These are phyloP conservation scores for Wickerhamiella cacticola DNA, from an alignment of 805 yeast species.

Conservation along the genomic window DNA sequence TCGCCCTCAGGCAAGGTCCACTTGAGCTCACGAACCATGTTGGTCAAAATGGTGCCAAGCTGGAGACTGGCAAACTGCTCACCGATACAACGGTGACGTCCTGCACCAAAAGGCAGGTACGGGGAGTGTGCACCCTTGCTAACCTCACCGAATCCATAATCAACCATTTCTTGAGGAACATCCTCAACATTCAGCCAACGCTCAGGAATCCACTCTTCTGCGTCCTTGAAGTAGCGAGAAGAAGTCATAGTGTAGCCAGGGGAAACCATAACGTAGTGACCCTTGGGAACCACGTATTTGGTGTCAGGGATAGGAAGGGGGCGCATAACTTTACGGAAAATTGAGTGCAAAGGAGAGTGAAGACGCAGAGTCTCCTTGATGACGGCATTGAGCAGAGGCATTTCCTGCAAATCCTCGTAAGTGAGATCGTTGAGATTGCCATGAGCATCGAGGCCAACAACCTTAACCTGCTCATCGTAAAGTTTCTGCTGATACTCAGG, in stretches of 20 bases:
- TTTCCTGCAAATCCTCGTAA: constrained; percentile 69
- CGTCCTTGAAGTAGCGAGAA: constrained; percentile 67
- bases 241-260: constrained; percentile 84
- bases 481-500: constrained; percentile 78
- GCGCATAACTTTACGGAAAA: constrained; percentile 79
- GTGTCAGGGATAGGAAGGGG: constrained; percentile 73
- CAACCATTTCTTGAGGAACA: constrained; percentile 39
- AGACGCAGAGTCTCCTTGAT: constrained; percentile 90
- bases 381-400: constrained; percentile 70
- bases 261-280: constrained; percentile 80
- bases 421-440: constrained; percentile 44
- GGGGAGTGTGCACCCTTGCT: constrained; percentile 94
- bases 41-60: constrained; percentile 69
- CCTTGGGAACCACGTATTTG: constrained; percentile 69
- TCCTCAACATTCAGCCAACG: constrained; percentile 49
- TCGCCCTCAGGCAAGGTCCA: constrained; percentile 55
- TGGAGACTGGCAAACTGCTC: constrained; percentile 96
- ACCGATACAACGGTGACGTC: constrained; percentile 98
- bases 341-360: constrained; percentile 94
- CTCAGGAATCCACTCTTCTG: constrained; percentile 63
- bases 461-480: constrained; percentile 57
- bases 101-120: constrained; percentile 97
- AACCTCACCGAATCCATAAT: constrained; percentile 94
- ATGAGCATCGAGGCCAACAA: constrained; percentile 33
- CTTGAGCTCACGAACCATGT: constrained; percentile 60